Conservation (phyloP, 345 rosid species). For the Eucalyptus polybractea region DNA sequence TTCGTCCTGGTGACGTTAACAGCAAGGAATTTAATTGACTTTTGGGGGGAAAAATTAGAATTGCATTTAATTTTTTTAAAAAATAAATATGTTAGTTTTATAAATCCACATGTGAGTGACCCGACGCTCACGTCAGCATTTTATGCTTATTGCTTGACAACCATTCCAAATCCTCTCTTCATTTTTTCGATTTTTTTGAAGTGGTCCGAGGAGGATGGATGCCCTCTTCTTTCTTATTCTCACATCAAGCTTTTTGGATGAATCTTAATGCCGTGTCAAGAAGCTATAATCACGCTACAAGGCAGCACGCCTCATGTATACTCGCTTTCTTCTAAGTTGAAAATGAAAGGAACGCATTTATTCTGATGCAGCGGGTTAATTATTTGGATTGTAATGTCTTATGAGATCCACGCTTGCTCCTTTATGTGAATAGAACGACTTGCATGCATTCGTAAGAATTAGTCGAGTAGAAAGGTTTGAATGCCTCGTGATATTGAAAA, state of each 20-base stretch:
- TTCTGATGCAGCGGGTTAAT: fast-evolving
- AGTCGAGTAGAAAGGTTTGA: not conserved
- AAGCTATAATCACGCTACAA: not conserved
- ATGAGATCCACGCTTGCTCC: not conserved
- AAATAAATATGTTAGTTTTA: not conserved
- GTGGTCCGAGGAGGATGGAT: not conserved
- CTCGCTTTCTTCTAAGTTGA: not conserved
- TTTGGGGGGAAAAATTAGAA: not conserved
- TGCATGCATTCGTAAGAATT: not conserved
- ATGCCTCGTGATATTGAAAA: fast-evolving
- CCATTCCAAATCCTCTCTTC: not conserved
- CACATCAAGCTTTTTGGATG: not conserved
- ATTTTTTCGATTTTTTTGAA: not conserved
- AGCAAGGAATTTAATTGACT: not conserved
- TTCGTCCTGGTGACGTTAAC: not conserved
- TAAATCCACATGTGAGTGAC: not conserved
- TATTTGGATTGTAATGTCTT: not conserved
- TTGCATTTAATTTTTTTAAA: not conserved
- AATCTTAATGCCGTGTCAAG: not conserved
- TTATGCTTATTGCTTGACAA: not conserved
- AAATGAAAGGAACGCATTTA: not conserved
- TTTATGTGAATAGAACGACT: not conserved
- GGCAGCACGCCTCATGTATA: not conserved
- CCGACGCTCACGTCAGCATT: not conserved
- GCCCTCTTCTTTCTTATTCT: not conserved